A percentile compares a stretch with the other conserved stretches of the same genome.
Evolutionary conservation across 2,329 filamentous ascomycete genomes (phyloP).

Genomic region (Cytospora paraplurivora): DNA sequence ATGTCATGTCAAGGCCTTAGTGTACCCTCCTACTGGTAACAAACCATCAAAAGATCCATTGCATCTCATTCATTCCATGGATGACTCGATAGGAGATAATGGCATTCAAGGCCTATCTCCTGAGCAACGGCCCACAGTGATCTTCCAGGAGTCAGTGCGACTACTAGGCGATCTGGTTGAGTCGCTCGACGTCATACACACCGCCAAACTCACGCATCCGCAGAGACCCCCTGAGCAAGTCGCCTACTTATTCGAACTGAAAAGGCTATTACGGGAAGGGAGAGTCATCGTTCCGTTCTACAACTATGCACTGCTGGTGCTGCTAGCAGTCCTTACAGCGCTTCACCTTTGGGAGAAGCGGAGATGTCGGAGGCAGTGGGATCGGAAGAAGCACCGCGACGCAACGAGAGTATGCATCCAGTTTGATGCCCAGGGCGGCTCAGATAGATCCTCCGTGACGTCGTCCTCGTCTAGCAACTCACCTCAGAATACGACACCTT

Average conservation of each 20-base stretch:
- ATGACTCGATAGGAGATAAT: not conserved
- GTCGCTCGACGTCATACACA: constrained; percentile 6
- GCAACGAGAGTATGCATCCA: not conserved
- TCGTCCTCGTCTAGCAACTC: constrained; percentile 41
- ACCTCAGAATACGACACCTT: constrained; percentile 34
- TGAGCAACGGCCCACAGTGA: constrained; percentile 6
- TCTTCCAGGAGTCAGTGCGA: not conserved
- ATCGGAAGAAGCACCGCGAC: constrained; percentile 19
- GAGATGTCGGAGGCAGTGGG: constrained; percentile 34
- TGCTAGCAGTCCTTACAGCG: constrained; percentile 36
- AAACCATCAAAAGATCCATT: not conserved
- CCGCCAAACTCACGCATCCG: not conserved
- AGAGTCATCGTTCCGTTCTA: constrained; percentile 39
- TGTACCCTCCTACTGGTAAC: not conserved
- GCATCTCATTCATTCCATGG: not conserved
- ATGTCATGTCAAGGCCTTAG: not conserved
- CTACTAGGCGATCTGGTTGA: not conserved
- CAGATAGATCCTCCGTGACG: constrained; percentile 21
- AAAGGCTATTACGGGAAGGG: constrained; percentile 38
- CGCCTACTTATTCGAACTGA: constrained; percentile 39
- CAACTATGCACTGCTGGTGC: constrained; percentile 38
- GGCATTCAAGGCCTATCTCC: not conserved
- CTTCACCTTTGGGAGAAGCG: constrained; percentile 34
- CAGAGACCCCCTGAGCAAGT: constrained; percentile 37
- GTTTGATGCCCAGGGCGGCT: not conserved